Percentiles rank a stretch among this genome's conserved stretches.
These are phyloP conservation scores for Komagataella pseudopastoris DNA, from an alignment of 805 yeast genomes.

Conservation along the genomic window DNA sequence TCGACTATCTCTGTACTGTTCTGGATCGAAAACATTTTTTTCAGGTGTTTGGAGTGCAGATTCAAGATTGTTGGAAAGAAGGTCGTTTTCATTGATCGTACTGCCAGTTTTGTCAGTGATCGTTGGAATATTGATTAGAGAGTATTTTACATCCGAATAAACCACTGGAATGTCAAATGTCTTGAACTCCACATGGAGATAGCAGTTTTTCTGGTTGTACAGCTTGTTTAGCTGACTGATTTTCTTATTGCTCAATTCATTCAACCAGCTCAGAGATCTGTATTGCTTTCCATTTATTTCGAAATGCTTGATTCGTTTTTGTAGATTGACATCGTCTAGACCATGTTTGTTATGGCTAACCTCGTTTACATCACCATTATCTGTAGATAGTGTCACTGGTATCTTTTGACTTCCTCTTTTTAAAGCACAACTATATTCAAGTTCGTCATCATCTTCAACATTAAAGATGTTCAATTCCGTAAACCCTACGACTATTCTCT, in stretches of 20 bases:
- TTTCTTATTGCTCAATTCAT: constrained; percentile 43
- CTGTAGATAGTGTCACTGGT: constrained; percentile 15
- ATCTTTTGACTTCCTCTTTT: constrained; percentile 61
- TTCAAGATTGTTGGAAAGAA: background rate
- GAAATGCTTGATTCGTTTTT: constrained; percentile 41
- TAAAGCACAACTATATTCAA: constrained; percentile 30
- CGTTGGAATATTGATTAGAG: constrained; percentile 14
- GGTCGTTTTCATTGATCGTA: background rate
- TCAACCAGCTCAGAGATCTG: constrained; percentile 51
- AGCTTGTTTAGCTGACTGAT: constrained; percentile 22
- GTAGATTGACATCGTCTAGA: constrained; percentile 32
- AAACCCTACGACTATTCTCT: constrained; percentile 40
- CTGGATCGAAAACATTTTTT: background rate
- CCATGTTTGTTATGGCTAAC: constrained; percentile 11
- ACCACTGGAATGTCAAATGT: constrained; percentile 65
- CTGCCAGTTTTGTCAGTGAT: background rate
- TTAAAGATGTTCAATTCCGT: constrained; percentile 51
- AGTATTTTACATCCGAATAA: constrained; percentile 42
- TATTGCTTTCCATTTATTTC: constrained; percentile 53
- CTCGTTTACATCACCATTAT: constrained; percentile 6
- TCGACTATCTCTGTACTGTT: constrained; percentile 14
- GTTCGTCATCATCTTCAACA: constrained; percentile 5
- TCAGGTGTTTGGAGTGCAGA: background rate
- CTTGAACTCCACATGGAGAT: constrained; percentile 33
- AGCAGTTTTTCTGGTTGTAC: background rate